Percentiles rank a stretch among this genome's conserved stretches.
Conservation (phyloP, 176 grass and related monocot species). For the Chrysopogon serrulatus region DNA sequence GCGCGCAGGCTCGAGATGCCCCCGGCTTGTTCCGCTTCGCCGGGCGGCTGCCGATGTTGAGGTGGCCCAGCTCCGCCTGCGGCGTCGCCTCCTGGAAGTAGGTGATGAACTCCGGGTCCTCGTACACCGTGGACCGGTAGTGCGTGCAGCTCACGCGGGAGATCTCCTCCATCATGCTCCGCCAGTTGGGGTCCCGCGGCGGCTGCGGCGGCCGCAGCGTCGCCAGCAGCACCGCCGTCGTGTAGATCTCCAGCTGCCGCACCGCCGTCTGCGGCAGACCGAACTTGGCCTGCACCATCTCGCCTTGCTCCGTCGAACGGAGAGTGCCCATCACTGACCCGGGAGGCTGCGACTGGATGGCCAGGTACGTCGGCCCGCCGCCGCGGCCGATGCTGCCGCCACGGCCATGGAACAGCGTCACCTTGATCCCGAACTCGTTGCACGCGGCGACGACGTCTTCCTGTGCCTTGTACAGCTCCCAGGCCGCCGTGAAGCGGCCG, state of each 20-base stretch:
- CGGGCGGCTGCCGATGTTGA: slow-evolving; percentile 88
- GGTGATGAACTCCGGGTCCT: slow-evolving; percentile 71
- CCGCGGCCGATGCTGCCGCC: slow-evolving; percentile 93
- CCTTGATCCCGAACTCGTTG: slow-evolving; percentile 87
- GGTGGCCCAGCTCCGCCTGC: slow-evolving; percentile 70
- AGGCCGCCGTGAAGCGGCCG: slow-evolving; percentile 81
- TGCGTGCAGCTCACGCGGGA: slow-evolving; percentile 66
- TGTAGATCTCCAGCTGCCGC: slow-evolving; percentile 89
- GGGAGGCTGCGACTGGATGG: slow-evolving; percentile 91
- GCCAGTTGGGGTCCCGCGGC: slow-evolving; percentile 58
- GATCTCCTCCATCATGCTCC: slow-evolving; percentile 78
- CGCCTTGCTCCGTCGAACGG: slow-evolving; percentile 91
- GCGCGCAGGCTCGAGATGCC: slow-evolving; percentile 75
- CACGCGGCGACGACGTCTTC: slow-evolving; percentile 76
- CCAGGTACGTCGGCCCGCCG: slow-evolving; percentile 86
- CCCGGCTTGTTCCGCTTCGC: slow-evolving; percentile 41
- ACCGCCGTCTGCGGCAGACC: slow-evolving; percentile 77
- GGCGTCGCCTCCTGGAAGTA: slow-evolving; percentile 97
- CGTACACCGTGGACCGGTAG: slow-evolving; percentile 80
- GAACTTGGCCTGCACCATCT: slow-evolving; percentile 98
- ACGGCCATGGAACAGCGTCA: slow-evolving; percentile 93
- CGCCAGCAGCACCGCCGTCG: slow-evolving; percentile 82
- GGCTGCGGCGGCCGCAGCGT: slow-evolving; percentile 71
- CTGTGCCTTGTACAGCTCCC: slow-evolving; percentile 95
- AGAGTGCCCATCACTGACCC: slow-evolving; percentile 89